A percentile compares a stretch with the other conserved stretches of the same genome.
Conservation (phyloP, 2,329 filamentous ascomycete species). For the Neonectria faginata region DNA sequence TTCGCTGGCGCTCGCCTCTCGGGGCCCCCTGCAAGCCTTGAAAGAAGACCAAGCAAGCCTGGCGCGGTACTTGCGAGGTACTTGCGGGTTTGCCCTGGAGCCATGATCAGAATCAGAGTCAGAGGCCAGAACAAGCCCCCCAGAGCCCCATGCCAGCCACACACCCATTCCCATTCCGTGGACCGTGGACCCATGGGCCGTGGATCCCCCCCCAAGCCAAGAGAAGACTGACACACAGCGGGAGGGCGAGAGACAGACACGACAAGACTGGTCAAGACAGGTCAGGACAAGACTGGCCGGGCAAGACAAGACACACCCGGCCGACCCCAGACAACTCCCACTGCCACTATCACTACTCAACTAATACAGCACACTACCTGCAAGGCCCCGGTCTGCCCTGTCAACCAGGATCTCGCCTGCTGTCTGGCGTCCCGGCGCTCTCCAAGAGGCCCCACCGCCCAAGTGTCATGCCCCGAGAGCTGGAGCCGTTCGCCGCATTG, state of each 20-base stretch:
- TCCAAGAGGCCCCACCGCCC: slow-evolving; percentile 42
- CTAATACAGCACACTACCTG: neutral
- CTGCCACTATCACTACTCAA: neutral
- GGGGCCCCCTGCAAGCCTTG: slow-evolving; percentile 36
- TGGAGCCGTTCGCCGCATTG: slow-evolving; percentile 47
- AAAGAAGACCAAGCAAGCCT: slow-evolving; percentile 22
- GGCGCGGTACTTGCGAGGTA: slow-evolving; percentile 43
- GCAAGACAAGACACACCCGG: too few species aligned
- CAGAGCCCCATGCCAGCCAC: slow-evolving; percentile 21
- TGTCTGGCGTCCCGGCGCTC: slow-evolving; percentile 38
- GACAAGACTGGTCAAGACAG: slow-evolving; percentile 20
- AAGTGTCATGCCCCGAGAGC: slow-evolving; percentile 45
- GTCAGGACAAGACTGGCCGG: too few species aligned
- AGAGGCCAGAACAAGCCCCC: slow-evolving; percentile 6
- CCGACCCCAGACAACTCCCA: neutral
- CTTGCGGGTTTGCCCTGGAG: slow-evolving; percentile 22
- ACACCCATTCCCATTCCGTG: slow-evolving; percentile 3
- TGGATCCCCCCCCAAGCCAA: slow-evolving; percentile 30
- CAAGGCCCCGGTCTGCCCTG: slow-evolving; percentile 45
- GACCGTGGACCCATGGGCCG: slow-evolving; percentile 19
- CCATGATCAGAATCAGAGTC: slow-evolving; percentile 1
- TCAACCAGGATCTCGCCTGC: slow-evolving; percentile 44
- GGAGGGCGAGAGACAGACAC: neutral
- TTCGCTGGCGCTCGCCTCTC: slow-evolving; percentile 12
- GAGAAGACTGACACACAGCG: slow-evolving; percentile 13